Evolutionary conservation across 176 grass and related monocot species (phyloP), one percentile per base, ranked within the genome.

Genomic region (Ampelocalamus luodianensis): DNA sequence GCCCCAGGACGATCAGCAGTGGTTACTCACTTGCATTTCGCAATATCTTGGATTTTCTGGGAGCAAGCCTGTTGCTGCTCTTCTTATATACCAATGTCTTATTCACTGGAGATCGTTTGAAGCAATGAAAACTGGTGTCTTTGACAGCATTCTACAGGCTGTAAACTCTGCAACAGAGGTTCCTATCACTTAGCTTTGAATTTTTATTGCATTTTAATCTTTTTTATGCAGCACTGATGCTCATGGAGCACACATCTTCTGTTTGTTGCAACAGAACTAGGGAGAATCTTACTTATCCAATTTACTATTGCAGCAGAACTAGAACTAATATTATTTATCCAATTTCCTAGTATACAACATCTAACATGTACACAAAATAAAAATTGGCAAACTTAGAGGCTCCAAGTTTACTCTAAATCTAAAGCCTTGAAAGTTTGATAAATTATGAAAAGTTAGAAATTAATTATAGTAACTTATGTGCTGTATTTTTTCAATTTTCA

Each of bases 21-120:
- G 74, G 83, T 80, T 94, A 81, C 70, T 92, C 12, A 83, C 83
- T 82, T 87, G 84, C 66, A 92, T 94, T 84, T 79, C 90, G 38
- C 79, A 87, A 65, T 40, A 92, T 89, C 92, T 92, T 82, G 92
- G 92, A 72, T 94, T 94, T 89, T 86, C 83, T 68, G 85, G 90
- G 54, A 87, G 84, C 45, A 65, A 86, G 50, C 92, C 92, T 78
- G 87, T 92, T 79, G 87, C 87, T 67, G 87, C 92, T 67, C 85
- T 91, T 82, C 83, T 94, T 83, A 94, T 94, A 85, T 92, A 94
- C 53, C 90, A 89, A 83, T 90, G 80, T 84, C 80, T 94, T 71
- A 42, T 91, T 71, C 76, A 82, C 60, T 94, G 92, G 92, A 94
- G 86, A 92, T 94, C 92, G 68, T 94, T 94, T 92, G 92, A 94